These are phyloP conservation scores for Cladophialophora exuberans DNA, from an alignment of 2,329 filamentous ascomycete genomes.

Conservation along the genomic window DNA sequence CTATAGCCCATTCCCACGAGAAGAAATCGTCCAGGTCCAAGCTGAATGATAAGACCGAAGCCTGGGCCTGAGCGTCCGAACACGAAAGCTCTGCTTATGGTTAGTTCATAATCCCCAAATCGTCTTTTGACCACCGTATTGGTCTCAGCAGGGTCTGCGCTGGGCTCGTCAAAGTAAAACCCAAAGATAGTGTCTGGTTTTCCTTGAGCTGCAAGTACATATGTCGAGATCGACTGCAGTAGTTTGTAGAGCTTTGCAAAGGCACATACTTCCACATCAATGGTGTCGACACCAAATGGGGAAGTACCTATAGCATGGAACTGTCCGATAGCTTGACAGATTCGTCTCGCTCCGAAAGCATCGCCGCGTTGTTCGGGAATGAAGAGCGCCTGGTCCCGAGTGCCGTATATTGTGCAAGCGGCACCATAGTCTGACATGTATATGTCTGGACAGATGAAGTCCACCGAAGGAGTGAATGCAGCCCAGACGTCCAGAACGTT, in stretches of 20 bases:
- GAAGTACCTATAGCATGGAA: background rate
- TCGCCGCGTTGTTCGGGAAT: background rate
- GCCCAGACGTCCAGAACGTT: constrained; percentile 17
- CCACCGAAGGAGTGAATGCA: constrained; percentile 50
- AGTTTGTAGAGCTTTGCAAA: background rate
- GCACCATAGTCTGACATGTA: constrained; percentile 51
- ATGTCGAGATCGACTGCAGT: constrained; percentile 30
- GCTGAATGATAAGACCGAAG: constrained; percentile 49
- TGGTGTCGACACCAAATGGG: background rate
- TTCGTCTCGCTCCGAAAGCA: background rate
- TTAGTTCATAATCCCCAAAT: constrained; percentile 49
- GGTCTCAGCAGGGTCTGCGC: constrained; percentile 24
- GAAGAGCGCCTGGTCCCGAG: constrained; percentile 18
- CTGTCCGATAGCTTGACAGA: background rate
- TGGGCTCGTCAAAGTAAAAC: constrained; percentile 41
- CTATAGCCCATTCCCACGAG: constrained; percentile 53
- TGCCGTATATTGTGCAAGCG: constrained; percentile 47
- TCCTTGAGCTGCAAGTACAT: constrained; percentile 47
- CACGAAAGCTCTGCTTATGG: constrained; percentile 50
- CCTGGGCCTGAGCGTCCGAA: constrained; percentile 49
- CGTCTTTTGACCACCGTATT: background rate
- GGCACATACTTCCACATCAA: background rate
- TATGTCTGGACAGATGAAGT: constrained; percentile 53
- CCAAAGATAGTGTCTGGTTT: constrained; percentile 41
- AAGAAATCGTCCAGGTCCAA: constrained; percentile 44